phyloP scores from a whole-genome alignment of 2,329 filamentous ascomycete genomes.

The Apiospora pterosperma region DNA sequence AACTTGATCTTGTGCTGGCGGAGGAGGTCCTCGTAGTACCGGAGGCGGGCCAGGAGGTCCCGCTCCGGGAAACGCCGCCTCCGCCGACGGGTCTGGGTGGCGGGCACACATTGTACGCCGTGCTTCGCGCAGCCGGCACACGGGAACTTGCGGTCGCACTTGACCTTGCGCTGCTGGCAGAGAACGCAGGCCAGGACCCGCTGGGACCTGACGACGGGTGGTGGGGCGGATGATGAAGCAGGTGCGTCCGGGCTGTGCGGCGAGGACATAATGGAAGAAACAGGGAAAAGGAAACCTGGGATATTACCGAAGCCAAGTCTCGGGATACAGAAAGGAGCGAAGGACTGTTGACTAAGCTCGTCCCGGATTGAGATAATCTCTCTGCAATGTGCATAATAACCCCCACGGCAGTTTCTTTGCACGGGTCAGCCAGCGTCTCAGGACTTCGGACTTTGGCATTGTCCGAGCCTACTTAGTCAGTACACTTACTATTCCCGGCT shows the following conservation, averaged over 20 bases:
- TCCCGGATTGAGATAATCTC: background rate
- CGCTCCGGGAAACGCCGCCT: conserved; percentile 51
- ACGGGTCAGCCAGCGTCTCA: background rate
- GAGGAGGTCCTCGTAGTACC: conserved; percentile 54
- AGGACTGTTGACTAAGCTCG: background rate
- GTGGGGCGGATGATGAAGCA: background rate
- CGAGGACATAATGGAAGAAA: background rate
- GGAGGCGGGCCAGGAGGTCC: conserved; percentile 54
- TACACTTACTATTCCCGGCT: too few species aligned
- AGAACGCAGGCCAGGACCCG: conserved; percentile 45
- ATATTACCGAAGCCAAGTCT: background rate
- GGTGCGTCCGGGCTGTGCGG: background rate
- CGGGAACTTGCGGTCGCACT: conserved; percentile 57
- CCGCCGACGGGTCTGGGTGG: conserved; percentile 34
- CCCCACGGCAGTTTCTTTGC: background rate
- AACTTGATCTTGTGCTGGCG: conserved; percentile 52
- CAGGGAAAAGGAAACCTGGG: background rate
- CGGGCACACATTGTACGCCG: conserved; percentile 39
- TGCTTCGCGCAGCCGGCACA: conserved; percentile 51
- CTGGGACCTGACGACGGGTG: background rate
- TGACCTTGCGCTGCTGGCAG: conserved; percentile 64
- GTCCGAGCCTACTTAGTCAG: background rate
- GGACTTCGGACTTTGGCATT: background rate
- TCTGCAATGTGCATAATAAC: background rate
- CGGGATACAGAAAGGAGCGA: background rate